phyloP scores from a whole-genome alignment of 768 basidiomycete species.

The Dioszegia aurantiaca region DNA sequence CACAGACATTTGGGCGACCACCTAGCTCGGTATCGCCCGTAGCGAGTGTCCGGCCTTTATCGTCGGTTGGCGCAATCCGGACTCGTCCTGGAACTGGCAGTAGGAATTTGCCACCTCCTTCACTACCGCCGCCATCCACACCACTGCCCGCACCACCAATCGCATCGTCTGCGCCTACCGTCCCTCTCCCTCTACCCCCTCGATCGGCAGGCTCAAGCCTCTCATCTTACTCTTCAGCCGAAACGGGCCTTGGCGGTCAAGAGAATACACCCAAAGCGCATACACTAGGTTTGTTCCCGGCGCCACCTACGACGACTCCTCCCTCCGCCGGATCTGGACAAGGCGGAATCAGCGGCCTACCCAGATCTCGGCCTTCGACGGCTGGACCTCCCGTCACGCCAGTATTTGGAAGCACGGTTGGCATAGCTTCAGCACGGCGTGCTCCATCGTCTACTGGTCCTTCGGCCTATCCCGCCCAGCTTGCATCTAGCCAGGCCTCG shows the following conservation, averaged over 20 bases:
- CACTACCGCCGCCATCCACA: neutral
- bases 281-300: slow-evolving; percentile 1
- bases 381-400: too few relatives aligned
- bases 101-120: neutral
- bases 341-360: too few relatives aligned
- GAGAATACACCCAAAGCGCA: neutral
- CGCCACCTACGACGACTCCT: neutral
- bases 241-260: too few relatives aligned
- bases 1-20: too few relatives aligned
- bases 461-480: neutral
- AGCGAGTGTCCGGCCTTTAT: neutral
- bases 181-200: too few relatives aligned
- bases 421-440: neutral
- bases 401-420: too few relatives aligned
- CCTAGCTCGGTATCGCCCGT: too few relatives aligned
- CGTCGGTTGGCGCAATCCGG: neutral
- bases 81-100: neutral
- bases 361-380: too few relatives aligned
- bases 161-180: too few relatives aligned
- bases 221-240: too few relatives aligned
- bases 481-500: neutral
- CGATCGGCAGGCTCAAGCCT: too few relatives aligned
- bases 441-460: neutral
- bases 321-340: neutral
- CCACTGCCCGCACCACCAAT: neutral